phyloP scores from a whole-genome alignment of 345 rosid genomes.

The Erodium maritimum region DNA sequence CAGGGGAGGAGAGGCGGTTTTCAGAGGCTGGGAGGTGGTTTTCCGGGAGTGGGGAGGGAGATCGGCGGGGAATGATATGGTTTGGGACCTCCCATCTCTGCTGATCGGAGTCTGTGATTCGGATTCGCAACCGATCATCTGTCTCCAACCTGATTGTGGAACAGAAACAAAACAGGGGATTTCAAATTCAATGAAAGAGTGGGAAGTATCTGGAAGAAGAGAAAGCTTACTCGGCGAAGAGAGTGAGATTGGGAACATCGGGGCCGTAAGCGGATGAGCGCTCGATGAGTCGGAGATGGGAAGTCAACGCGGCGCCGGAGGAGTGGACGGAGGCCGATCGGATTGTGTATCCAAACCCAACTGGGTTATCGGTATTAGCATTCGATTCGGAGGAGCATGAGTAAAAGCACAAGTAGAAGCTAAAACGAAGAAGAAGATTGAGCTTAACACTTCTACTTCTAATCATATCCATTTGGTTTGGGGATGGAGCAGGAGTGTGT shows the following conservation, averaged over 20 bases:
- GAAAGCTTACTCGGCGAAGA: constrained; percentile 30
- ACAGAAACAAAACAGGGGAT: background rate
- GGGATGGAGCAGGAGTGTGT: too few relatives aligned
- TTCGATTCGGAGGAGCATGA: background rate
- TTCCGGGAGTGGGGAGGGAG: constrained; percentile 2
- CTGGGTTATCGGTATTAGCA: background rate
- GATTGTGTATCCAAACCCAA: constrained; percentile 44
- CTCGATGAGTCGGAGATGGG: constrained; percentile 34
- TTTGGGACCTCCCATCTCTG: constrained; percentile 57
- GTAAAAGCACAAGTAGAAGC: background rate
- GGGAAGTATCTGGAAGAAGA: too few relatives aligned
- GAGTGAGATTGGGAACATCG: constrained; percentile 34
- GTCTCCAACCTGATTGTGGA: constrained; percentile 33
- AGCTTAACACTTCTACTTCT: background rate
- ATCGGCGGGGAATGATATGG: constrained; percentile 30
- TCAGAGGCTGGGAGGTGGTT: background rate
- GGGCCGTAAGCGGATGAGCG: constrained; percentile 34
- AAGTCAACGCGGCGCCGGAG: constrained; percentile 20
- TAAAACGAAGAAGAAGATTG: background rate
- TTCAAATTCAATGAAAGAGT: background rate
- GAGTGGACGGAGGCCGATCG: constrained; percentile 23
- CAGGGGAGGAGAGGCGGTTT: constrained; percentile 10
- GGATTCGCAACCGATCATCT: constrained; percentile 40
- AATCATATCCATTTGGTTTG: background rate
- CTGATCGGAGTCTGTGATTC: constrained; percentile 28